Evolutionary conservation across 768 basidiomycete genomes (phyloP).

Genomic region (Boletus reticulatus): DNA sequence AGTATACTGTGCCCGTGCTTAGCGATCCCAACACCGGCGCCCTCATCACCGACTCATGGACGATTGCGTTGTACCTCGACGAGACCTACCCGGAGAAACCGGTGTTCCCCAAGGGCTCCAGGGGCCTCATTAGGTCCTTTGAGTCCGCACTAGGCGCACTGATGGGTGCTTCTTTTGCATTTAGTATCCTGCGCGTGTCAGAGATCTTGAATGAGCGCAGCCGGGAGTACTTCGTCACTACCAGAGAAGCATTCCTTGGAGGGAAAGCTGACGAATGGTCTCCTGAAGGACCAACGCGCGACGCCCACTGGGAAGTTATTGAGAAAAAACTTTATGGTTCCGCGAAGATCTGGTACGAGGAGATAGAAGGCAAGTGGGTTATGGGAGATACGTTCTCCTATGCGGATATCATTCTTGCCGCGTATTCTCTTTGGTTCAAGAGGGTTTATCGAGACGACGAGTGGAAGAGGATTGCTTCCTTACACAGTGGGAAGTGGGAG

Average conservation of each 20-base stretch:
- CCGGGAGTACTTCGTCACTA: conserved; percentile 36
- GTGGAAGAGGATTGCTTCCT: conserved; percentile 23
- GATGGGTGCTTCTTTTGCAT: conserved; percentile 1
- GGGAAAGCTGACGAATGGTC: conserved; percentile 38
- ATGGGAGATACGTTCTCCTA: conserved; percentile 32
- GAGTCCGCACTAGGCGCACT: conserved; percentile 1
- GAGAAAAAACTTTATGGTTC: conserved; percentile 14
- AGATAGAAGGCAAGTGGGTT: conserved; percentile 26
- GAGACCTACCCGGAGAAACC: conserved; percentile 32
- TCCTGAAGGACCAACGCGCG: conserved; percentile 34
- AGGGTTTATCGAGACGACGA: conserved; percentile 22
- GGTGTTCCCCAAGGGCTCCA: conserved; percentile 23
- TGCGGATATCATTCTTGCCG: conserved; percentile 30
- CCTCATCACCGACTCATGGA: conserved; percentile 30
- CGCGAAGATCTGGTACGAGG: conserved; percentile 21
- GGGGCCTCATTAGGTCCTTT: conserved; percentile 24
- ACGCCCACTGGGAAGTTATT: conserved; percentile 25
- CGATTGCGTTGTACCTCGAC: conserved; percentile 37
- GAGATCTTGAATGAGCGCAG: conserved; percentile 35
- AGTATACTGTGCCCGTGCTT: conserved; percentile 35
- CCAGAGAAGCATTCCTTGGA: conserved; percentile 33
- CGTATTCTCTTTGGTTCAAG: conserved; percentile 13
- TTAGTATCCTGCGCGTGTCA: conserved; percentile 21
- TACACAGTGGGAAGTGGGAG: conserved; percentile 29
- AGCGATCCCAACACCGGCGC: conserved; percentile 30